Evolutionary conservation across 2,329 filamentous ascomycete species (phyloP), one percentile per base, ranked within the genome.

Genomic region (Waltergamsia citrina): DNA sequence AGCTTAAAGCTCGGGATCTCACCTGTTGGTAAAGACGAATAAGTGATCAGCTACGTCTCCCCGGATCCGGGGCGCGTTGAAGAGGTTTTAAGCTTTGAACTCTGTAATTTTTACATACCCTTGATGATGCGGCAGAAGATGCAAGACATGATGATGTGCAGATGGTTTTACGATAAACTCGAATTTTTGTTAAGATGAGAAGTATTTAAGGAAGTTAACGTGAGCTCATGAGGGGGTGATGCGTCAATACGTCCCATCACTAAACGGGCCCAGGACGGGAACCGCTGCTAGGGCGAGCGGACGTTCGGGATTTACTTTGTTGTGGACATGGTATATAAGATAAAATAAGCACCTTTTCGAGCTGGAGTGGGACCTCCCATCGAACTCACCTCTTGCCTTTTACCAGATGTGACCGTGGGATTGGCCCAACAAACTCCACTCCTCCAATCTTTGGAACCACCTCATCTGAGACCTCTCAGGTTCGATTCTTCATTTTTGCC

Each of bases 81-180:
- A n/a, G n/a, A n/a, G n/a, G n/a, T n/a, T n/a, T 34, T 35, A 31
- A 11, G 23, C 20, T 20, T 15, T 32, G 18, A 18, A 19, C 17
- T 10, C 20, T 20, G 15, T 29, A 18, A 29, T 33, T 12, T 25
- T 16, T 20, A 36, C 7, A 29, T 52, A 69, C 90, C 90, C 74
- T 94, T 93, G 67, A 98, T 82, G 56, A 98, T 96, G 61, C 86
- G 94, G 73, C 92, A 98, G 68, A 98, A 98, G 54, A 96, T 86
- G 58, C 92, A 98, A 42, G 81, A 29, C 35, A 36, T 36, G 24
- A 9, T 33, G 23, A 18, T 23, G 23, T 37, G 24, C 8, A 22
- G 24, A 8, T n/a, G n/a, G n/a, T n/a, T n/a, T n/a, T n/a, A n/a
- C n/a, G n/a, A n/a, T n/a, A n/a, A n/a, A n/a, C n/a, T n/a, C n/a